A percentile compares a stretch with the other conserved stretches of the same genome.
These are phyloP conservation scores for Aspergillus homomorphus DNA, from an alignment of 495 filamentous ascomycete species.

Conservation along the genomic window DNA sequence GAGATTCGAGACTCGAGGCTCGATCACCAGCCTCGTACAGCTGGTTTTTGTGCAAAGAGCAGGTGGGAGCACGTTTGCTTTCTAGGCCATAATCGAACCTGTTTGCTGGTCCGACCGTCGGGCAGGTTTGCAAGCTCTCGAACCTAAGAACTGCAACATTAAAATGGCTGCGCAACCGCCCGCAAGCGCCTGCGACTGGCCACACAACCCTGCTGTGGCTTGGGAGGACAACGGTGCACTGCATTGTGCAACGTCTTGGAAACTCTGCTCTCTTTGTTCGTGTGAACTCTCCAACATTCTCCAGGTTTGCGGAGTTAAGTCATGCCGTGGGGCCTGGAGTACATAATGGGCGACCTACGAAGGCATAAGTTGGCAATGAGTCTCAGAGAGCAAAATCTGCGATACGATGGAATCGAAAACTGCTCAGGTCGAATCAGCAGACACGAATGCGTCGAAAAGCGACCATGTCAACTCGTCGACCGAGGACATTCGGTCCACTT, in stretches of 20 bases:
- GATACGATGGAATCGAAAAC: not conserved
- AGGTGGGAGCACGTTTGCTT: not conserved
- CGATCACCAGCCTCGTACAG: not conserved
- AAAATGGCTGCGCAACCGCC: not conserved
- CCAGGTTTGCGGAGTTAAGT: not conserved
- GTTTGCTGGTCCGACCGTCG: not conserved
- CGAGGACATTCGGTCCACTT: not conserved
- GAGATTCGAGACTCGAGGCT: not conserved
- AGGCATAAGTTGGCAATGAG: too few relatives aligned
- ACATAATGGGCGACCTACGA: not conserved
- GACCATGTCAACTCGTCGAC: not conserved
- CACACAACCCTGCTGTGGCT: not conserved
- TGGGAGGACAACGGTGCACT: not conserved
- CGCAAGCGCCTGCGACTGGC: not conserved
- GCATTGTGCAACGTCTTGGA: not conserved
- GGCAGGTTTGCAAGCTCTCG: not conserved
- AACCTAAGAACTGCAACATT: not conserved
- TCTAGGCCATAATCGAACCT: not conserved
- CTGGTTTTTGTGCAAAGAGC: not conserved
- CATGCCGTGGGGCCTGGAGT: not conserved
- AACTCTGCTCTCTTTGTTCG: not conserved
- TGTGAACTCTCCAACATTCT: not conserved
- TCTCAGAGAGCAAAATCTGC: not conserved
- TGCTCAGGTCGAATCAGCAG: not conserved
- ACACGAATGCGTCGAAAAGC: not conserved